A percentile compares a stretch with the other conserved stretches of the same genome.
These are phyloP conservation scores for Kodamaea laetipori DNA, from an alignment of 805 yeast genomes.

Conservation along the genomic window DNA sequence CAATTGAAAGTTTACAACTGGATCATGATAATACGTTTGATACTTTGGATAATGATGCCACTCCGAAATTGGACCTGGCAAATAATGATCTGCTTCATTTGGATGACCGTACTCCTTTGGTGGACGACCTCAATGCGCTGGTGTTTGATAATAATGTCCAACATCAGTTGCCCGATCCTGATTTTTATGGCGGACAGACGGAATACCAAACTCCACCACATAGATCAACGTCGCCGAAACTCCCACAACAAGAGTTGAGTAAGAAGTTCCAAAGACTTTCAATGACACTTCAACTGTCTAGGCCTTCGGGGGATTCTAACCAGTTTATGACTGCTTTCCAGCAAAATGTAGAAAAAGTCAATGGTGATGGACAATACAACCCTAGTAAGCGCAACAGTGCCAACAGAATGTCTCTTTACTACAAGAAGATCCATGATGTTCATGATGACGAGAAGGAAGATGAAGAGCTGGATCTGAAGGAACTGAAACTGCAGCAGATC, in stretches of 20 bases:
- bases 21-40: not conserved
- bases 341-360: slow-evolving; percentile 37
- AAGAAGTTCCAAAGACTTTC: slow-evolving; percentile 41
- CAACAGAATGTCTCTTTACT: slow-evolving; percentile 32
- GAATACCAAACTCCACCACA: slow-evolving; percentile 4
- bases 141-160: slow-evolving; percentile 14
- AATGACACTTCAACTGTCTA: slow-evolving; percentile 35
- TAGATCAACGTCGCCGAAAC: slow-evolving; percentile 11
- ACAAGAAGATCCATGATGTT: slow-evolving; percentile 32
- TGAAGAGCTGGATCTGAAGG: slow-evolving; percentile 4
- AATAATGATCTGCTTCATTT: slow-evolving; percentile 15
- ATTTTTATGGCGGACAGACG: not conserved
- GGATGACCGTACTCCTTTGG: slow-evolving; percentile 35
- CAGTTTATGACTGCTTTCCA: slow-evolving; percentile 41
- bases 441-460: slow-evolving; percentile 5
- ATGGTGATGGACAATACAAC: slow-evolving; percentile 15
- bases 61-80: slow-evolving; percentile 30
- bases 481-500: slow-evolving; percentile 4
- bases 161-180: slow-evolving; percentile 13
- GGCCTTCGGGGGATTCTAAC: slow-evolving; percentile 42
- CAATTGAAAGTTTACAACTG: slow-evolving; percentile 6
- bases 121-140: slow-evolving; percentile 13
- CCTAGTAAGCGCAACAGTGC: slow-evolving; percentile 8
- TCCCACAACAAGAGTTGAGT: slow-evolving; percentile 39
- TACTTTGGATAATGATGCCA: slow-evolving; percentile 24